Evolutionary conservation across 768 basidiomycete genomes (phyloP).

Genomic region (Suillus luteus): DNA sequence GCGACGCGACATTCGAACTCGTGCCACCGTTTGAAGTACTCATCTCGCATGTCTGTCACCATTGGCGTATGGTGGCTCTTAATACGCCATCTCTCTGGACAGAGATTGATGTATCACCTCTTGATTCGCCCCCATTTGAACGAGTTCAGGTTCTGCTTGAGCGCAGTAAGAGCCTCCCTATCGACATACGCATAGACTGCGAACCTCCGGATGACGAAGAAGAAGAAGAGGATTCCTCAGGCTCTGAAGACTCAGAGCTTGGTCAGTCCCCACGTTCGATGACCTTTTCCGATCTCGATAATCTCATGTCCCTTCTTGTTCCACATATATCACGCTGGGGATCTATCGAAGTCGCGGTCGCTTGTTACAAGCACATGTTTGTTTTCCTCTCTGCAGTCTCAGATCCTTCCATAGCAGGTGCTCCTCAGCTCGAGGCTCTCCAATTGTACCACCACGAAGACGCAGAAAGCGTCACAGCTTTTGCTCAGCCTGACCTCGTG

Average conservation of each 20-base stretch:
- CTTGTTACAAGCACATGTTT: conserved; percentile 49
- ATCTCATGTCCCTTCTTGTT: conserved; percentile 40
- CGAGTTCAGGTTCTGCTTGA: conserved; percentile 47
- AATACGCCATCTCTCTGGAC: conserved; percentile 62
- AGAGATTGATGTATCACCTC: conserved; percentile 29
- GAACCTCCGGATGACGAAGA: conserved; percentile 33
- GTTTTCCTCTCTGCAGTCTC: conserved; percentile 45
- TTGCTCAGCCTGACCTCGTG: conserved; percentile 29
- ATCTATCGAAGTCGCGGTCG: conserved; percentile 47
- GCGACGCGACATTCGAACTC: conserved; percentile 2
- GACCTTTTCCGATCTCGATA: conserved; percentile 23
- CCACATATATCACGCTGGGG: conserved; percentile 61
- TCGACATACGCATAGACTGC: conserved; percentile 55
- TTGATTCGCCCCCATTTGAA: conserved; percentile 43
- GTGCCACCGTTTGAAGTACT: conserved; percentile 48
- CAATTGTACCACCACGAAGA: conserved; percentile 61
- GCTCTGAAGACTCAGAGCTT: conserved; percentile 30
- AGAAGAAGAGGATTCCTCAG: conserved; percentile 21
- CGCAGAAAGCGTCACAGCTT: conserved; percentile 32
- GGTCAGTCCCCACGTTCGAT: conserved; percentile 24
- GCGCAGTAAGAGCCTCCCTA: conserved; percentile 54
- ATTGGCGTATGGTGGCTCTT: conserved; percentile 57
- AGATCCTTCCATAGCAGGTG: conserved; percentile 38
- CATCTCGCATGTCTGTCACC: conserved; percentile 62
- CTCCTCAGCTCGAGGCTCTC: conserved; percentile 56